Conservation (phyloP, 352 stramenopile species). For the Phytopythium kandeliae region DNA sequence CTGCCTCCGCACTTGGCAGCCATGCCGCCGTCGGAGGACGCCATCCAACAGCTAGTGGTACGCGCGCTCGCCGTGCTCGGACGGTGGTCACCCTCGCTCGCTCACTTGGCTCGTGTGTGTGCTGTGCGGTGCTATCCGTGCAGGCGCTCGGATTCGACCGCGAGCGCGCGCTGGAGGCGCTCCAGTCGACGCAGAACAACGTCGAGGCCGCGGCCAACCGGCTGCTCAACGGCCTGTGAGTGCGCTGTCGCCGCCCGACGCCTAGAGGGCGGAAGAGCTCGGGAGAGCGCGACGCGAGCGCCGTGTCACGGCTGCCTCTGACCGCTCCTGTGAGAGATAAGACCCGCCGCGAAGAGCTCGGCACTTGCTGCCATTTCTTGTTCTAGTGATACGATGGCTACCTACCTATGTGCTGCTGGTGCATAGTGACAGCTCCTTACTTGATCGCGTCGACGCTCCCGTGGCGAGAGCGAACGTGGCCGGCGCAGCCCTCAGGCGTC, state of each 20-base stretch:
- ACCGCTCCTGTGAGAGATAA: too few species aligned
- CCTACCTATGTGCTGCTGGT: background rate
- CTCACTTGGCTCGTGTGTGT: too few species aligned
- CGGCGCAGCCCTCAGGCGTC: background rate
- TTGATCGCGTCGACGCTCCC: conserved; percentile 1
- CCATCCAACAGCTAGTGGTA: conserved; percentile 78
- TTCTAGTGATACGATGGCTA: too few species aligned
- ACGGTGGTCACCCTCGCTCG: too few species aligned
- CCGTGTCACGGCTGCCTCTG: too few species aligned
- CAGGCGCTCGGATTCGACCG: conserved; percentile 70
- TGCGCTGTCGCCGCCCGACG: background rate
- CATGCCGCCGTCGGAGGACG: conserved; percentile 61
- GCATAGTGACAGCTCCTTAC: background rate
- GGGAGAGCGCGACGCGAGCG: too few species aligned
- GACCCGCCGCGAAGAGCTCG: too few species aligned
- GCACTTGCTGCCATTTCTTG: too few species aligned
- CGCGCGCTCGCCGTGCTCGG: conserved; percentile 7
- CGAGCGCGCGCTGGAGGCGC: conserved; percentile 56
- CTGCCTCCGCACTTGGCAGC: conserved; percentile 57
- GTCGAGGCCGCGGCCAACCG: conserved; percentile 84
- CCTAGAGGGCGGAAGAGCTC: conserved; percentile 10
- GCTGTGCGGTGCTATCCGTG: conserved; percentile 2
- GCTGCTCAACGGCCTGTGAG: conserved; percentile 57
- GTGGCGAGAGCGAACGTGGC: background rate
- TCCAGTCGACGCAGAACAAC: conserved; percentile 79